These are phyloP conservation scores for Debaryomyces castellii DNA, from an alignment of 805 yeast species.

Conservation along the genomic window DNA sequence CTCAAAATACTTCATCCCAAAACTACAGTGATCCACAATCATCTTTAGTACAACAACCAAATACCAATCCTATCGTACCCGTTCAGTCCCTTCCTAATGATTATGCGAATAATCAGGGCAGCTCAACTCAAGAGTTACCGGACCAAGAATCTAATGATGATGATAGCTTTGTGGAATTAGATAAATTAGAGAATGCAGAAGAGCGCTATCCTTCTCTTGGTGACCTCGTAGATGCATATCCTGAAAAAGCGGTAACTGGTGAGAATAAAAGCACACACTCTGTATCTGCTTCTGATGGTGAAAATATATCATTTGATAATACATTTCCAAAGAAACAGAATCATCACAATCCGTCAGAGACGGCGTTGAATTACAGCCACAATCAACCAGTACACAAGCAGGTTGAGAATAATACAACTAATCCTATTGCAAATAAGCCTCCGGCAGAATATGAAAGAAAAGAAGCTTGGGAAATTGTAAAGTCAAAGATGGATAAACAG, in stretches of 20 bases:
- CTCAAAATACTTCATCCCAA: constrained; percentile 5
- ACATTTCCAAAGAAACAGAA: not conserved
- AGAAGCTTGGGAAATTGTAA: constrained; percentile 39
- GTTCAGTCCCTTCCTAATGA: too few relatives aligned
- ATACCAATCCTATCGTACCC: not conserved
- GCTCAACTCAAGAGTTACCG: not conserved
- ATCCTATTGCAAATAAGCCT: constrained; percentile 13
- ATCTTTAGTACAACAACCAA: not conserved
- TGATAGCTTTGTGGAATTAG: constrained; percentile 33
- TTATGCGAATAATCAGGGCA: too few relatives aligned
- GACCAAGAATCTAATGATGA: constrained; percentile 9
- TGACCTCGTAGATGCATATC: constrained; percentile 15
- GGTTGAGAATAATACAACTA: constrained; percentile 14
- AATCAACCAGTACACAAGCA: constrained; percentile 8
- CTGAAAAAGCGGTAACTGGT: too few relatives aligned
- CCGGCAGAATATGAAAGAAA: constrained; percentile 22
- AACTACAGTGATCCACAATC: constrained; percentile 7
- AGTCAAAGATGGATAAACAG: constrained; percentile 22
- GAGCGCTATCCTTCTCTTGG: constrained; percentile 54
- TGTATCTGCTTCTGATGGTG: not conserved
- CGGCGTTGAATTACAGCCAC: too few relatives aligned
- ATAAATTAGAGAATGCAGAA: constrained; percentile 45
- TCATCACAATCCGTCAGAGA: not conserved
- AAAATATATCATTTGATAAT: not conserved
- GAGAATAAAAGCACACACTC: not conserved